Evolutionary conservation across 1,139 yeast genomes (phyloP), one percentile per base, ranked within the genome.

Genomic region (Pichia sp.): DNA sequence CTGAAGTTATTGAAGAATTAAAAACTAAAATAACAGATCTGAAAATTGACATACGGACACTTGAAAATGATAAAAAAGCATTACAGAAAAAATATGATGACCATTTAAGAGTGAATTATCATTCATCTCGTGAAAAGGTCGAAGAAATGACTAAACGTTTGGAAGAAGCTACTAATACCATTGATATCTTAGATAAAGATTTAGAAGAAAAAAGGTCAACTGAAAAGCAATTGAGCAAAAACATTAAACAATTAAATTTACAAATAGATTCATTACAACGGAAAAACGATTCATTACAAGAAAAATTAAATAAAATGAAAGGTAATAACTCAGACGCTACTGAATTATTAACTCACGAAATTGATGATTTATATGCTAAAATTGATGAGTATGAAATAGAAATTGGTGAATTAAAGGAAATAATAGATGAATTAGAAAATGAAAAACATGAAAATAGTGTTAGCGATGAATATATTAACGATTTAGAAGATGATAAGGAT

Each of bases 1-100:
- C n/a, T 29, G 37, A 35, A 27, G 33, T 30, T 7, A 29, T 37
- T 25, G 42, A 44, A 26, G 33, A 41, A 4, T n/a, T 46, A 9
- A 38, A 35, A 9, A 33, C 46, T 26, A 35, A 52, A 28, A 50
- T 50, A 39, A 30, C 42, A 8, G 45, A 49, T 25, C 35, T 55
- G 29, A 43, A 51, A 27, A 44, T 44, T 11, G 40, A 46, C 25
- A 52, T 54, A 36, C 46, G 45, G 18, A 47, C 53, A 9, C 50
- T 59, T 35, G 56, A 58, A 37, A 45, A 39, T 7, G 59, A 60
- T 29, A 55, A 56, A 36, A 45, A 49, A 26, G 40, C 48, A 30
- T 45, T 61, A 27, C 29, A 34, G n/a, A 27, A 34, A 18, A 43
- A 50, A 25, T 38, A 50, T 40, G 50, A 50, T 28, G 35, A 39